These are phyloP conservation scores for Isatis tinctoria DNA, from an alignment of 345 rosid species.

Conservation along the genomic window DNA sequence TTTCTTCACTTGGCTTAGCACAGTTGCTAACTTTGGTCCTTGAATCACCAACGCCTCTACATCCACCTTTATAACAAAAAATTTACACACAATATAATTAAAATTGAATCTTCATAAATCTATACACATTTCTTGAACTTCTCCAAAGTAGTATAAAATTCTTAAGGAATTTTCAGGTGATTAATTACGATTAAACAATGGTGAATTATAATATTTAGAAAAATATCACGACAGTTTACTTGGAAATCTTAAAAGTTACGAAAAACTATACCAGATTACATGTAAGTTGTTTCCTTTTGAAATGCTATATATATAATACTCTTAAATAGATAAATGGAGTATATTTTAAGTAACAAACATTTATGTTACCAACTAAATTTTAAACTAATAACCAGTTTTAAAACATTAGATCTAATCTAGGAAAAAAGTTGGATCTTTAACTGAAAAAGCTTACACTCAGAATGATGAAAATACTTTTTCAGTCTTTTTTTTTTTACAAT, in stretches of 20 bases:
- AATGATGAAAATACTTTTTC: conserved; percentile 24
- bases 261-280: conserved; percentile 3
- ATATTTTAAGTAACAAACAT: background rate
- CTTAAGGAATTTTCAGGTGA: background rate
- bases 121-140: background rate
- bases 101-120: background rate
- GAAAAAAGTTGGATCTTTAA: conserved; percentile 1
- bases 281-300: background rate
- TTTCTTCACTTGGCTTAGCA: conserved; percentile 88
- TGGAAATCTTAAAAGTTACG: background rate
- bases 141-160: background rate
- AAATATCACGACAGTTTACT: conserved; percentile 1
- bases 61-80: conserved; percentile 57
- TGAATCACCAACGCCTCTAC: conserved; percentile 85
- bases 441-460: conserved; percentile 27
- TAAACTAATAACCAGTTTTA: background rate
- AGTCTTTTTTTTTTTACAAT: background rate
- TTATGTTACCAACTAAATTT: background rate
- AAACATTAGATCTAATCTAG: conserved; percentile 27
- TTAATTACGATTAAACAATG: background rate
- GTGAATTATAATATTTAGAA: background rate
- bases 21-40: conserved; percentile 82
- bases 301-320: background rate
- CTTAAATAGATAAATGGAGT: background rate
- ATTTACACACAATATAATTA: background rate